Base-by-base conservation (phyloP, 129 eudicot species). In the Mikania micrantha region DNA sequence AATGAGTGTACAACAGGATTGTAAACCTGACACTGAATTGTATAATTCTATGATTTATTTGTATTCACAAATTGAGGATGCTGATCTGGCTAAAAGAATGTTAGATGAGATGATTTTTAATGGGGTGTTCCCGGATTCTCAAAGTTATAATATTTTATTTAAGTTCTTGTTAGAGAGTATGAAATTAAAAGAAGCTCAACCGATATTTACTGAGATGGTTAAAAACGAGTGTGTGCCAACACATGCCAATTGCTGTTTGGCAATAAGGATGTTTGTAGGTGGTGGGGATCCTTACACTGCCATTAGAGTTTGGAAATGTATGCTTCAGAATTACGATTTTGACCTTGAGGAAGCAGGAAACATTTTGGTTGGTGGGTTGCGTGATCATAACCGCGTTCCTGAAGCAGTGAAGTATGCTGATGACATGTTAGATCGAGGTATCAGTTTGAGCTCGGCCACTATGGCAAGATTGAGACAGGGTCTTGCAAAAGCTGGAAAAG, bases 391-490 rank as follows among this genome's bases (percentile, higher is more conserved):
- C 36, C 58, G 82, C 48, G 56, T 91, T 64, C 96, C 90, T 27
- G 97, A 91, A 76, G 96, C 97, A 34, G 93, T 88, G 41, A 87
- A 87, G 79, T 91, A 86, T 64, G 96, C 96, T 0, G 90, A 91
- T 40, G 96, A 85, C 73, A 85, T 87, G 83, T 81, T 91, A 9
- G 90, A 87, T 28, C 73, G 88, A 28, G 73, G 82, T 69, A 83
- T 91, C 41, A 83, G 80, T 71, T 72, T 91, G 90, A 81, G 35
- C 62, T 83, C 94, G 41, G 42, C 77, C 15, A 83, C 88, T 1
- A 70, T 91, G 57, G 65, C 97, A 10, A 79, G 76, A 68, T 65
- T 91, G 73, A 91, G 81, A 42, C 90, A 85, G 61, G 71, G 84
- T 68, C 92, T 91, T 49, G 70, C 78, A 4, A 83, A 77, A 78